These are phyloP conservation scores for Cucurbita pepo DNA, from an alignment of 306 rosid genomes.

Conservation along the genomic window DNA sequence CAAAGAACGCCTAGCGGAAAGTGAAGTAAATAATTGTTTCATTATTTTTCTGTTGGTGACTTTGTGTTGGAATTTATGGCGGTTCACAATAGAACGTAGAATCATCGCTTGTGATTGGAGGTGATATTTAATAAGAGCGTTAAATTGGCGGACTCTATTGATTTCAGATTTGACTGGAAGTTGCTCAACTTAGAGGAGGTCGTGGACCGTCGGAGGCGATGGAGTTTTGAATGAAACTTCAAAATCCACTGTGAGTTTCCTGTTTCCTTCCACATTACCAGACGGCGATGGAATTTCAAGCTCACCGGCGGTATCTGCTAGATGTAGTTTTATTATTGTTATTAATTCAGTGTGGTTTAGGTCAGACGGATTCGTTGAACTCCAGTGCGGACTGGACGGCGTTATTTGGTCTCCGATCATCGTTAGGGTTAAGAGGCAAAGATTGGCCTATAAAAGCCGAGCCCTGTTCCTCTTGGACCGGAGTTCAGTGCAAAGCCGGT, in stretches of 20 bases:
- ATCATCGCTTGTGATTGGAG: conserved; percentile 24
- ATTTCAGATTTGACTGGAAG: not conserved
- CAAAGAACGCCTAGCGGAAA: not conserved
- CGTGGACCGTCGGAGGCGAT: not conserved
- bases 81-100: conserved; percentile 13
- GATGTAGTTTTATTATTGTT: conserved; percentile 15
- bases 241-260: conserved; percentile 2
- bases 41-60: not conserved
- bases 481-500: conserved; percentile 42
- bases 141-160: not conserved
- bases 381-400: conserved; percentile 41
- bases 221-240: conserved; percentile 8
- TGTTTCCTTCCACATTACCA: conserved; percentile 6
- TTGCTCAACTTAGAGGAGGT: not conserved
- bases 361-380: conserved; percentile 19
- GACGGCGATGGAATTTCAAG: conserved; percentile 26
- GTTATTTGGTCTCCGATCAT: conserved; percentile 51
- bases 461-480: conserved; percentile 59
- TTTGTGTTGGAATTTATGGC: conserved; percentile 16
- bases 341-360: conserved; percentile 24
- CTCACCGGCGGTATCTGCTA: conserved; percentile 16
- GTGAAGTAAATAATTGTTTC: not conserved
- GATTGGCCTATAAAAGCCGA: conserved; percentile 64
- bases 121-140: conserved; percentile 13
- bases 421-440: conserved; percentile 53